Evolutionary conservation across 768 basidiomycete species (phyloP).

Genomic region (Kockovaella imperatae): DNA sequence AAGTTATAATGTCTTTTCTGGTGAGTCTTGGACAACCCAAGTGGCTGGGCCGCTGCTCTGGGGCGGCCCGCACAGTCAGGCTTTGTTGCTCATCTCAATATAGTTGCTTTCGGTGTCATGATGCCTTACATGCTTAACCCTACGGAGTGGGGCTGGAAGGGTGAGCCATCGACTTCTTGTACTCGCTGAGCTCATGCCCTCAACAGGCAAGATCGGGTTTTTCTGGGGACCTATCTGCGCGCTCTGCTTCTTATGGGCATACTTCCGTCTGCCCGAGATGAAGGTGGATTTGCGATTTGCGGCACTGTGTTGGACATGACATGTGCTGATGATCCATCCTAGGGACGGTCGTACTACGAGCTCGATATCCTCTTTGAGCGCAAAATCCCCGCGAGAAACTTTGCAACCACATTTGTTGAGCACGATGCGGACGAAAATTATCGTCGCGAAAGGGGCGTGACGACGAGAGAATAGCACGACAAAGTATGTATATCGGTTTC

Average conservation of each 20-base stretch:
- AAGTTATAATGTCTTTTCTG: conserved; percentile 9
- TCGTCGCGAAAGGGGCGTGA: too few species aligned
- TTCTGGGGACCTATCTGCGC: conserved; percentile 27
- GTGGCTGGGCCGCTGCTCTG: too few species aligned
- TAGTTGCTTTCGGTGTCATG: conserved; percentile 11
- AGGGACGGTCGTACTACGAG: conserved; percentile 8
- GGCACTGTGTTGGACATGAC: neutral
- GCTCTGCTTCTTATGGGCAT: conserved; percentile 24
- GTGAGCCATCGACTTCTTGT: neutral
- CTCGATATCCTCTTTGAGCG: neutral
- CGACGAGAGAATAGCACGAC: too few species aligned
- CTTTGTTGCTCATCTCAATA: conserved; percentile 5
- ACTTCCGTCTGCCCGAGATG: conserved; percentile 27
- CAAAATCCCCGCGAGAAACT: neutral
- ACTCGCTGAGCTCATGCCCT: neutral
- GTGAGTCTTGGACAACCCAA: neutral
- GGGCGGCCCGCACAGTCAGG: too few species aligned
- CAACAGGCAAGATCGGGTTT: conserved; percentile 16
- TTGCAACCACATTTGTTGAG: neutral
- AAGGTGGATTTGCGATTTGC: conserved; percentile 1
- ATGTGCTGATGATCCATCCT: neutral
- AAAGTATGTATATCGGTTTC: too few species aligned
- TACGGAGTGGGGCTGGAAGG: neutral
- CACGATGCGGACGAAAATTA: neutral
- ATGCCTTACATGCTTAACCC: conserved; percentile 31